Evolutionary conservation across 257 asterid species (phyloP), one percentile per base, ranked within the genome.

Genomic region (Ophiorrhiza pumila): DNA sequence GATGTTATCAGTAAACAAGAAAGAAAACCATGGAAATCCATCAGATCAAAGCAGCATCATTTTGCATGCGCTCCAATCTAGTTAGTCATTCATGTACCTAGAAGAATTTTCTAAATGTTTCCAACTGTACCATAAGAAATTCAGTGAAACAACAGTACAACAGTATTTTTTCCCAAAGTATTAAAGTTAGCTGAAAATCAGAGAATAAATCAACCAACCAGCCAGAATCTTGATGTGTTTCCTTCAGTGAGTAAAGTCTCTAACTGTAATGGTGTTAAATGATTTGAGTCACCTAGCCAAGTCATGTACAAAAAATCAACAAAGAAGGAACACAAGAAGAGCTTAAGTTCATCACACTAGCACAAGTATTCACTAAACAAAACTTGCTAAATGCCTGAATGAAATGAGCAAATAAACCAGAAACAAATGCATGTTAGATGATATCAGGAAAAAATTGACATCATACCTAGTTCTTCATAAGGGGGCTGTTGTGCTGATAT

Each of bases 161-260:
- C 37, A 59, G 27, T 53, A 56, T 25, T 37, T 46, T 46, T 13
- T 27, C 46, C 17, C 75, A 47, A 66, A 20, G 55, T 29, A 41
- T 32, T 18, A 49, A 27, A 25, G 1, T 29, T 43, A 49, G 47
- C 8, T 39, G n/a, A n/a, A 53, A 45, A 25, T 15, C 9, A 13
- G 35, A 41, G 23, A 52, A 72, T 68, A 73, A 80, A 82, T 72
- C 74, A 71, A 91, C 96, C 86, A 79, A 94, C 99, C 99, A 94
- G 88, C 97, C 97, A 91, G 81, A 71, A 88, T 83, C 83, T 90
- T 76, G 99, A 84, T 1, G 87, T 74, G 80, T 76, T 91, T 83
- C 91, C 93, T 80, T 94, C 99, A 75, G 98, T 86, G 77, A 94
- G 96, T 89, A 91, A 71, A 65, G 87, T 74, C 83, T 94, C 99